Evolutionary conservation across 1,284 basidiomycete species (phyloP).

Genomic region (Cutaneotrichosporon sp.): DNA sequence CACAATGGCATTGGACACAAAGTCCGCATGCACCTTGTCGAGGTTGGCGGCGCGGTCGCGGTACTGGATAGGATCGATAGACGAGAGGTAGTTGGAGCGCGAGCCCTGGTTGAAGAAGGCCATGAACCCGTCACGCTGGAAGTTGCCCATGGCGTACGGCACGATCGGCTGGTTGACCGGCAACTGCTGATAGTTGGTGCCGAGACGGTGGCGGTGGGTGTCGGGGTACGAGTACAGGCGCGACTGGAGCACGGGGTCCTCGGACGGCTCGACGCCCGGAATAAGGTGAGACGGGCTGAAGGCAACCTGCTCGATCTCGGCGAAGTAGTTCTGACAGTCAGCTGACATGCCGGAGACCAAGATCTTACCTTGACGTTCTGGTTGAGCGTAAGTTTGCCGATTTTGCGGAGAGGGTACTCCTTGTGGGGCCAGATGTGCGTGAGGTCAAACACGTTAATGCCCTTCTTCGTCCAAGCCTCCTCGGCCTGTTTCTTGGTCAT

Average conservation of each 20-base stretch:
- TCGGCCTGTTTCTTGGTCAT: slow-evolving; percentile 86
- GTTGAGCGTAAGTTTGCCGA: slow-evolving; percentile 82
- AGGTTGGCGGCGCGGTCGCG: slow-evolving; percentile 30
- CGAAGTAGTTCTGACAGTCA: slow-evolving; percentile 47
- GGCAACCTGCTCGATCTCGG: slow-evolving; percentile 71
- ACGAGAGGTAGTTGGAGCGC: slow-evolving; percentile 80
- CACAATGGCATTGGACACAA: slow-evolving; percentile 63
- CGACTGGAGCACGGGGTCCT: slow-evolving; percentile 85
- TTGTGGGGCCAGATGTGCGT: slow-evolving; percentile 84
- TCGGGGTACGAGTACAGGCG: slow-evolving; percentile 94
- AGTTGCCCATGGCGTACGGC: slow-evolving; percentile 63
- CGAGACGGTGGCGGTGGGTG: slow-evolving; percentile 71
- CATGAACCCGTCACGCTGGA: slow-evolving; percentile 59
- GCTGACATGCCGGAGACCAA: too few species aligned
- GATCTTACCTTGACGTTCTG: slow-evolving; percentile 56
- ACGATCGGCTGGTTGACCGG: slow-evolving; percentile 75
- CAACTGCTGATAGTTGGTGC: slow-evolving; percentile 75
- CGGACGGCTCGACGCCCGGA: slow-evolving; percentile 78
- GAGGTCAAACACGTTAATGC: slow-evolving; percentile 61
- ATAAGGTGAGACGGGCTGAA: slow-evolving; percentile 68
- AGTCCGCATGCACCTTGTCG: slow-evolving; percentile 61
- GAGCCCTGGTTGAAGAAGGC: slow-evolving; percentile 69
- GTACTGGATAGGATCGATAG: slow-evolving; percentile 51
- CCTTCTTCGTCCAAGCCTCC: slow-evolving; percentile 57
- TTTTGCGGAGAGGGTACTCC: slow-evolving; percentile 75